Base-by-base conservation (phyloP, 225 moss, liverwort and hornwort genomes). In the Pleurozium schreberi region DNA sequence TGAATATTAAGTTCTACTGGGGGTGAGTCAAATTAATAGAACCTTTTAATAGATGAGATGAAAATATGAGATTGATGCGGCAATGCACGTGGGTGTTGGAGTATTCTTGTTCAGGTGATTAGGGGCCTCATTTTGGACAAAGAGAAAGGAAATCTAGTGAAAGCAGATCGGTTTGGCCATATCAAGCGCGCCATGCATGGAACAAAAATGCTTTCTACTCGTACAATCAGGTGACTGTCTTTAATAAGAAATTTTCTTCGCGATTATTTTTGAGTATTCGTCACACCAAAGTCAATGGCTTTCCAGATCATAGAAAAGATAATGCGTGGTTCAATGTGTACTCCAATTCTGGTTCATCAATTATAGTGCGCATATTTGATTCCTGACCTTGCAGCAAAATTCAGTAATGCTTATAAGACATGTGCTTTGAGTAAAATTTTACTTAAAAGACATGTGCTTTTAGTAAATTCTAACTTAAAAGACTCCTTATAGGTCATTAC, bases 101-200 rank as follows among this genome's bases (percentile, higher is more conserved):
- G n/a, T 66, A 23, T 47, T 83, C 87, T 76, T 85, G 74, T 87
- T 87, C 89, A 96, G 95, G 95, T 96, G 59, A 96, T 96, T 21
- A 92, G 96, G 84, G 96, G 96, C 65, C 91, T 96, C 82, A 91
- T 95, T 85, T 90, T 95, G 83, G 96, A 96, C 86, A 95, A 96
- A 93, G 95, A 94, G 65, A 95, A 92, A 81, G 95, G 96, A 47
- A 96, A 96, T 89, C 85, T 96, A 84, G 96, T 96, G 66, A 95
- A 95, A 88, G 96, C 96, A 70, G 95, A 94, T 94, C 92, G 94
- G 62, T 96, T 96, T 90, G 95, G 96, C 80, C 93, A 96, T 70
- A 92, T 96, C 50, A 94, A 93, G 73, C 92, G 94, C 76, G 94
- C 96, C 70, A 96, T 96, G 96, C 96, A 96, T 84, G 96, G 95